phyloP scores from a whole-genome alignment of 352 stramenopile genomes.

The Phytophthora macrochlamydospora region DNA sequence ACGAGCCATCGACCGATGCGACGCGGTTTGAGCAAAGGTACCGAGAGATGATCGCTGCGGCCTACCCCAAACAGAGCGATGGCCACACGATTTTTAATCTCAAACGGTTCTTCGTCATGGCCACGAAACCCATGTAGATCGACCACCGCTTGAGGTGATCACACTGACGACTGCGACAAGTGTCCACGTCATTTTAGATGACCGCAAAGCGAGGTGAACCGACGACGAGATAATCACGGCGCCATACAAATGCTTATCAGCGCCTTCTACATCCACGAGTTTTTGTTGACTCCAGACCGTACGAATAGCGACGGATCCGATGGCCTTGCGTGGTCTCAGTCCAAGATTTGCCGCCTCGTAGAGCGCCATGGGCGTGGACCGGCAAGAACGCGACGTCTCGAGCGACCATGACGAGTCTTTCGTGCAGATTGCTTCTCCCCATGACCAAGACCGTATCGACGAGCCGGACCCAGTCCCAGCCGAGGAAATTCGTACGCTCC shows the following conservation, averaged over 20 bases:
- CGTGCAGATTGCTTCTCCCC: conserved; percentile 1
- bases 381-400: neutral
- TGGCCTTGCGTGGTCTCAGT: no score
- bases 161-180: no score
- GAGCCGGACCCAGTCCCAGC: conserved; percentile 14
- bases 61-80: conserved; percentile 66
- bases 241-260: no score
- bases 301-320: no score
- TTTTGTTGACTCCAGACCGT: no score
- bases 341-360: no score
- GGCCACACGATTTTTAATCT: conserved; percentile 67
- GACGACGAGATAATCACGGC: no score
- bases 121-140: conserved; percentile 34
- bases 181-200: no score
- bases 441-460: conserved; percentile 1
- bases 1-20: conserved; percentile 26
- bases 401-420: conserved; percentile 9
- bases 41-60: conserved; percentile 51
- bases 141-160: neutral
- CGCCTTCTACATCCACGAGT: no score
- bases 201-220: no score
- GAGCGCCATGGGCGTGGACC: no score
- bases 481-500: conserved; percentile 42
- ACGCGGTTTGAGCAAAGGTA: conserved; percentile 58
- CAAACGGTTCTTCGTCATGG: conserved; percentile 76